Base-by-base conservation (phyloP, 1,139 yeast species). In the Zygotorulaspora mrakii region DNA sequence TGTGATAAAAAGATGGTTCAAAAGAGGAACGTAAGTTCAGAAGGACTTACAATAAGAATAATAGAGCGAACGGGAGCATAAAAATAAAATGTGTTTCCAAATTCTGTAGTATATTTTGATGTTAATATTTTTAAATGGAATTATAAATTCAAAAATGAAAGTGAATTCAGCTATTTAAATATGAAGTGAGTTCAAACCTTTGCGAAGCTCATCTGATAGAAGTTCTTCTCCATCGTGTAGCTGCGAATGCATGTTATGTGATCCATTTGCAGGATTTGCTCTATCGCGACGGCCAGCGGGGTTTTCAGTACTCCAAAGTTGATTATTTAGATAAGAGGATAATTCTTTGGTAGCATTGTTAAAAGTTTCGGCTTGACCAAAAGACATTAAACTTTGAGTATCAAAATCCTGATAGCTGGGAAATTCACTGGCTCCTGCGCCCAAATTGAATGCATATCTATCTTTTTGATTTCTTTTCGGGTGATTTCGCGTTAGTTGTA, bases 361-460 rank as follows among this genome's bases (percentile, higher is more conserved):
- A 27, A 50, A 53, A 23, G 60, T 66, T 18, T 35, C 48, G 18
- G 36, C 47, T 33, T 45, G 46, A 26, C 57, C 69, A 49, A 70
- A 73, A 2, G 78, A 72, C 47, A 73, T 57, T 27, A 76, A 61
- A 54, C 77, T 70, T 17, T 73, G 73, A 12, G 76, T 65, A 45
- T 75, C 82, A 46, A 69, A 67, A 45, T 70, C 70, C 31, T 53
- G 57, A 21, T 51, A 45, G 12, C 46, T 44, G 13, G 53, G 36
- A n/a, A 48, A 43, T 24, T 50, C 51, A 12, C 47, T 48, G 31
- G 52, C 48, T 18, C 51, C 56, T 6, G 50, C 39, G 21, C 46
- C 52, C 28, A 49, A 42, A 35, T 51, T 48, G 18, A 52, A 45
- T 14, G 50, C 48, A 24, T 46, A 48, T 11, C 32, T 40, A 20